Evolutionary conservation across 352 stramenopile genomes (phyloP), one percentile per base, ranked within the genome.

Genomic region (Globisporangium barbulae): DNA sequence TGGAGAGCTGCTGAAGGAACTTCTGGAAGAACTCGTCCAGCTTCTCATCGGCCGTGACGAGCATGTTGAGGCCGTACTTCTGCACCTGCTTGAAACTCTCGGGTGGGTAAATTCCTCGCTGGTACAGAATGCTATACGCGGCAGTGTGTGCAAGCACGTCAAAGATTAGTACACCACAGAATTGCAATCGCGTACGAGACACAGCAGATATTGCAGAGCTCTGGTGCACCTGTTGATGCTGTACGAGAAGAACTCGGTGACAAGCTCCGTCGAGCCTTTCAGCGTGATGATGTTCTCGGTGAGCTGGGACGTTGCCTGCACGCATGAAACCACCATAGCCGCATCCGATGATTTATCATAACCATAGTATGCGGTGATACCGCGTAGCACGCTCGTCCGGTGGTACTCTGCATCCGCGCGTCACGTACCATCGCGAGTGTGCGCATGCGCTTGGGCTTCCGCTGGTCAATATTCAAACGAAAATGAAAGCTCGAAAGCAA

Each of bases 191-290:
- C 8, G 60, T 25, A 47, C 37, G 53, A 57, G 44, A 0, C 2
- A 12, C 42, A 63, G 57, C 39, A 15, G 17, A 42, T 4, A 25
- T 17, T 39, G 3, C 55, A 21, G n/a, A 19, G 25, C n/a, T 10
- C 13, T 39, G 8, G 28, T 57, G 39, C 72, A 96, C 89, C 82
- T 96, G 86, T 99, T 99, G 78, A 99, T 99, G 61, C 93, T 94
- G 69, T 98, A 99, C 60, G 97, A 98, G 85, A 99, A 99, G 75
- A 99, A 99, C 79, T 99, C 97, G 0, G 96, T 98, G 52, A 99
- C 97, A 49, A 99, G 98, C 69, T 98, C 96, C 2, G 98, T 97
- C 25, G 95, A 99, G 47, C 98, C 98, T 71, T 98, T 98, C 19
- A 99, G 79, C n/a, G 97, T 99, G 71, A 99, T 99, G 33, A 99